Evolutionary conservation across 169 alveolate genomes (phyloP), one percentile per base, ranked within the genome.

Genomic region (Plasmodium inui): DNA sequence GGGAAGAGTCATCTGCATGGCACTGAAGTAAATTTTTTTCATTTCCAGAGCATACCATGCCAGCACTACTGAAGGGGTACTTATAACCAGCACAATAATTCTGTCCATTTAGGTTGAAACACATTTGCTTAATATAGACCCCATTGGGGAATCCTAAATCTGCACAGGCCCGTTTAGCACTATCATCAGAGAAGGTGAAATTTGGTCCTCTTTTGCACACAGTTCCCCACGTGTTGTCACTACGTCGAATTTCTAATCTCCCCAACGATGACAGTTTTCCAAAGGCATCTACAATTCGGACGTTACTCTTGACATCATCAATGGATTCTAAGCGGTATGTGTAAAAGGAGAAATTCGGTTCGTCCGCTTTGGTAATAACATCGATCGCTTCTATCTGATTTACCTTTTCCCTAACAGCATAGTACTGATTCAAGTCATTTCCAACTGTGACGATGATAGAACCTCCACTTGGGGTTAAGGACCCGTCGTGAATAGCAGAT

Each of bases 401-500:
- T 53, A 71, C 74, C 26, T 94, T 94, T 8, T 91, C 94, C 37
- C 67, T 72, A 10, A 89, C 41, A 17, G 94, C 97, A 85, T 95
- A 91, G 90, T 97, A 97, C 50, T 94, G 91, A 39, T 95, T 92
- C 44, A 97, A 44, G 34, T 97, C 96, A 26, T 95, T 96, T 76
- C 89, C 97, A 26, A 97, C 94, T 1, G 98, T 95, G 17, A 97
- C 92, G 22, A 97, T 97, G 50, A 97, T 94, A 79, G 97, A 98
- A 1, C 98, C 98, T 46, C 99, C 98, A 67, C 97, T 94, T 10
- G 98, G 97, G n/a, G 97, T 85, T 22, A 97, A 57, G 19, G 97
- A 97, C 9, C 98, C 98, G 88, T 98, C 99, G 84, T 89, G 96
- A 22, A 98, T 81, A 19, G 99, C 98, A 1, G 99, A 92, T 30